Percentiles rank a stretch among this genome's conserved stretches.
Evolutionary conservation across 352 stramenopile species (phyloP).

Genomic region (Phytophthora citricola): DNA sequence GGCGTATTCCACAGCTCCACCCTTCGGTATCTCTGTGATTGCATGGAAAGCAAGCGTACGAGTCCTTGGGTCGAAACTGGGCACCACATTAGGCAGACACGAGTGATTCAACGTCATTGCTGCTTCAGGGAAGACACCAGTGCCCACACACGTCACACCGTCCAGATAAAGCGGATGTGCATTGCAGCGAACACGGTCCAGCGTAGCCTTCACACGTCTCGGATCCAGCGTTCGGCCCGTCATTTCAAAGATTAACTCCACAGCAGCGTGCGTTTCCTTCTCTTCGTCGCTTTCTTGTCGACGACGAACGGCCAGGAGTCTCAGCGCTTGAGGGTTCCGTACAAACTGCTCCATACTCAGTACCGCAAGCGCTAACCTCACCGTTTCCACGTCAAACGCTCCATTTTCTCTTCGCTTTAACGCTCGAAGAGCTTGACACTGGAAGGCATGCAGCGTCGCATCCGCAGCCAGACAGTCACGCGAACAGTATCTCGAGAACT

Average conservation of each 20-base stretch:
- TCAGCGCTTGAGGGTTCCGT: conserved; percentile 38
- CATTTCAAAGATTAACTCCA: conserved; percentile 18
- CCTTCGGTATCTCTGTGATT: conserved; percentile 37
- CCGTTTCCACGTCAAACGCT: conserved; percentile 42
- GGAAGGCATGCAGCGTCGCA: conserved; percentile 52
- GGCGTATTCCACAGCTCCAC: conserved; percentile 53
- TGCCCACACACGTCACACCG: conserved; percentile 44
- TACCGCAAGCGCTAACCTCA: conserved; percentile 57
- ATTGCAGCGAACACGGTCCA: conserved; percentile 61
- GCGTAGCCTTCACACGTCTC: conserved; percentile 42
- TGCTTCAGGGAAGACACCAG: conserved; percentile 72
- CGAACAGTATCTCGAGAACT: conserved; percentile 64
- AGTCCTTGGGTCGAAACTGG: conserved; percentile 54
- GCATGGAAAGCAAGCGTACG: conserved; percentile 59
- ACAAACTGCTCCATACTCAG: conserved; percentile 67
- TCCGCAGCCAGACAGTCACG: conserved; percentile 53
- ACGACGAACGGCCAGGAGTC: conserved; percentile 26
- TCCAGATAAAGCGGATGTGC: conserved; percentile 61
- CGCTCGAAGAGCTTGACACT: conserved; percentile 45
- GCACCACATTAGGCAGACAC: conserved; percentile 63
- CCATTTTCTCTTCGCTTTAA: conserved; percentile 14
- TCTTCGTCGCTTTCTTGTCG: conserved; percentile 2
- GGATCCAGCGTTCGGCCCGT: conserved; percentile 13
- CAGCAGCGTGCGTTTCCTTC: not conserved
- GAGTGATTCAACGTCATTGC: conserved; percentile 79